Conservation (phyloP, 441 rosid species). For the Omphalea diandra region DNA sequence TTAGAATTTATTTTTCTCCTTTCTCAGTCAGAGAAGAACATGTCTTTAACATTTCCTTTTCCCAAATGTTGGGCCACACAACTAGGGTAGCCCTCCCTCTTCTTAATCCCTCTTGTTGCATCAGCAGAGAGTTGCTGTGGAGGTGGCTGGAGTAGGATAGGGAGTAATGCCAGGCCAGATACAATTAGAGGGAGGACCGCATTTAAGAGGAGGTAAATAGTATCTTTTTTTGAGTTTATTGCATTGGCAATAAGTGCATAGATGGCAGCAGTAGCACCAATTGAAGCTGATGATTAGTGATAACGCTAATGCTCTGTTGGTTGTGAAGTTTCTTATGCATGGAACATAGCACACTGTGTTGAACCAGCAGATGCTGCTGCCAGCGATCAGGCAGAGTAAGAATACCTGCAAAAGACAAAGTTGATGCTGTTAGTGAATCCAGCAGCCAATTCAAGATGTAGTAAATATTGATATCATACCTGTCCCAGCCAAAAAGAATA, state of each 20-base stretch:
- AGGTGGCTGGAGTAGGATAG: slow-evolving; percentile 47
- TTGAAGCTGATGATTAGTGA: slow-evolving; percentile 78
- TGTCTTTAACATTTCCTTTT: background rate
- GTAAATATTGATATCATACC: background rate
- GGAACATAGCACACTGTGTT: slow-evolving; percentile 76
- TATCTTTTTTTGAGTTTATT: slow-evolving; percentile 37
- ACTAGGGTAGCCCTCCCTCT: background rate
- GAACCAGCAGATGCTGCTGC: slow-evolving; percentile 92
- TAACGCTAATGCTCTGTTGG: slow-evolving; percentile 57
- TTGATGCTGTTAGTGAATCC: background rate
- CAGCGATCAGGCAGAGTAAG: slow-evolving; percentile 58
- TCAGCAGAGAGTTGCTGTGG: slow-evolving; percentile 26
- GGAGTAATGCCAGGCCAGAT: slow-evolving; percentile 50
- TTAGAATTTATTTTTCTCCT: background rate
- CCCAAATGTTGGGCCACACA: background rate
- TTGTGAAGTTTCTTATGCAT: slow-evolving; percentile 67
- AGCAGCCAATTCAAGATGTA: background rate
- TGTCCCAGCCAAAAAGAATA: too few species aligned
- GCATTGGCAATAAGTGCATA: slow-evolving; percentile 65
- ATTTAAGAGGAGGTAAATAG: slow-evolving; percentile 61
- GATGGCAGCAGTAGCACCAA: slow-evolving; percentile 71
- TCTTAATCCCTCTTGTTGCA: slow-evolving; percentile 3
- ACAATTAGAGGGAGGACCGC: slow-evolving; percentile 56
- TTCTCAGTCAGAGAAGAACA: background rate
- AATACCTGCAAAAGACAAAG: slow-evolving; percentile 46